Evolutionary conservation across 2,329 filamentous ascomycete species (phyloP).

Genomic region (Dothistroma pini): DNA sequence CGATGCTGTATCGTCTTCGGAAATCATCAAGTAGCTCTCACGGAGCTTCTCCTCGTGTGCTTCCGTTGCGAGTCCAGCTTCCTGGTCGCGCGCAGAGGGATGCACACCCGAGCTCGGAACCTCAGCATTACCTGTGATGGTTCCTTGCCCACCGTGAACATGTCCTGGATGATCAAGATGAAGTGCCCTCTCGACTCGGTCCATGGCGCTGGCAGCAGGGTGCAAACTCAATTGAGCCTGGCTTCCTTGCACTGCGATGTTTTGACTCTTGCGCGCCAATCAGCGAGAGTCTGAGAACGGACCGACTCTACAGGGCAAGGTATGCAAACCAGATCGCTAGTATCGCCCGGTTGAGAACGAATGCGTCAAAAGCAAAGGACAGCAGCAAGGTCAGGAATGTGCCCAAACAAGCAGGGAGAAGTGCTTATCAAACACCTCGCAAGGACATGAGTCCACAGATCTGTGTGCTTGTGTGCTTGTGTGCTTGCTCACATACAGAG

Average conservation of each 20-base stretch:
- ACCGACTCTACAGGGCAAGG: not conserved
- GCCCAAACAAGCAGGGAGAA: not conserved
- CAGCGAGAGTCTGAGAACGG: not conserved
- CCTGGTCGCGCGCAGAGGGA: conserved; percentile 10
- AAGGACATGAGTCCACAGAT: too few species aligned
- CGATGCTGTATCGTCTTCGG: conserved; percentile 9
- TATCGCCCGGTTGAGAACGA: not conserved
- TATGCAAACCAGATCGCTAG: not conserved
- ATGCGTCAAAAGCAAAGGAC: not conserved
- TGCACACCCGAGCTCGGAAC: not conserved
- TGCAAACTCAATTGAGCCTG: not conserved
- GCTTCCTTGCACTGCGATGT: not conserved
- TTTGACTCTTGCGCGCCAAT: not conserved
- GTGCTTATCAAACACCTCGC: too few species aligned
- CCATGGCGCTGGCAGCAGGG: conserved; percentile 11
- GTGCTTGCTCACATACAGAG: not conserved
- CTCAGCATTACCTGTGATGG: conserved; percentile 14
- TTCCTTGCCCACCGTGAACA: conserved; percentile 21
- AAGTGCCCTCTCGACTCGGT: conserved; percentile 25
- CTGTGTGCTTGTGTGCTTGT: too few species aligned
- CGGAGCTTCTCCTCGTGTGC: conserved; percentile 15
- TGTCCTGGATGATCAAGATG: conserved; percentile 27
- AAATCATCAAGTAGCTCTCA: conserved; percentile 5
- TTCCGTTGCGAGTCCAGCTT: conserved; percentile 12
- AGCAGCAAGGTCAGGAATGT: not conserved